phyloP scores from a whole-genome alignment of 345 rosid genomes.

The Euphorbia pulcherrima region DNA sequence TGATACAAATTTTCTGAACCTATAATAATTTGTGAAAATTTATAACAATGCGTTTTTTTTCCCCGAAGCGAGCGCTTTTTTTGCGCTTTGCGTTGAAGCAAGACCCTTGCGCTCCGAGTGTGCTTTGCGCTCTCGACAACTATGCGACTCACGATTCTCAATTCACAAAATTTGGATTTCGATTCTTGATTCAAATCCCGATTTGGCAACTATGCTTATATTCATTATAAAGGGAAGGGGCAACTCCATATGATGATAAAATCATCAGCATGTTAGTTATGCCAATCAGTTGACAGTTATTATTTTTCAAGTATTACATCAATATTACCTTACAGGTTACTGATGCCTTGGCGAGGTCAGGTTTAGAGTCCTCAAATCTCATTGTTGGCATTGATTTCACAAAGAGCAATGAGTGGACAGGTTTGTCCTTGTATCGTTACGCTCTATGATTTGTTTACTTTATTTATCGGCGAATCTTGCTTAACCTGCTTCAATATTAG shows the following conservation, averaged over 20 bases:
- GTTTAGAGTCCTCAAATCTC: slow-evolving; percentile 88
- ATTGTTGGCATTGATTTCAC: slow-evolving; percentile 94
- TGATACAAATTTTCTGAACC: too few species aligned
- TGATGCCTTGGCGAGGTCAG: slow-evolving; percentile 66
- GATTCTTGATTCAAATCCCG: too few species aligned
- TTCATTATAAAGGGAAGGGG: not conserved
- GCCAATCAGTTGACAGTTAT: not conserved
- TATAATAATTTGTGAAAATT: too few species aligned
- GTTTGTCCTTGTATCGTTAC: slow-evolving; percentile 27
- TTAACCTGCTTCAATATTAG: slow-evolving; percentile 34
- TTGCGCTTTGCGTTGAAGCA: too few species aligned
- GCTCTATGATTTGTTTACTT: not conserved
- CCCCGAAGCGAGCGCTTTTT: too few species aligned
- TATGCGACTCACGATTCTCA: too few species aligned
- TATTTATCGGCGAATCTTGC: slow-evolving; percentile 1
- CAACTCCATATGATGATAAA: not conserved
- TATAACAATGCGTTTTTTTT: too few species aligned
- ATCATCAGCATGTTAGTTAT: not conserved
- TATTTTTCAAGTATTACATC: slow-evolving; percentile 1
- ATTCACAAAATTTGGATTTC: too few species aligned
- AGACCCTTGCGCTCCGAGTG: too few species aligned
- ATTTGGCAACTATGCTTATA: not conserved
- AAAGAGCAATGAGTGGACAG: slow-evolving; percentile 98
- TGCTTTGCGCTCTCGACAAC: too few species aligned
- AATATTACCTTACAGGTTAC: slow-evolving; percentile 53